These are phyloP conservation scores for Ormosia semicastrata DNA, from an alignment of 306 rosid genomes.

Conservation along the genomic window DNA sequence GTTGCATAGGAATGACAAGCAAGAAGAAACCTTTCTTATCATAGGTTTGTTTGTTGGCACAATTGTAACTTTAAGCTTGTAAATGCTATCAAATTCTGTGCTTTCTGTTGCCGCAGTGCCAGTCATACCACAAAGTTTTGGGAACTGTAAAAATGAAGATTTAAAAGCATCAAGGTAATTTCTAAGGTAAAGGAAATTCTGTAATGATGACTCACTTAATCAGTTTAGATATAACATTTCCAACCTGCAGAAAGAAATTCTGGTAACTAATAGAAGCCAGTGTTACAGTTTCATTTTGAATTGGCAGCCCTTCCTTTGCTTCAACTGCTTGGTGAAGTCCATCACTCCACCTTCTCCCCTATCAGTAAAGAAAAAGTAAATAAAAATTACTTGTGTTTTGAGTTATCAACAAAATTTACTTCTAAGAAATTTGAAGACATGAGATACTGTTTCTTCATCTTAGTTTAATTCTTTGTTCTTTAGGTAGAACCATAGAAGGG, in stretches of 20 bases:
- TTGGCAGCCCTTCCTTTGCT: constrained; percentile 96
- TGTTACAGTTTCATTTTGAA: constrained; percentile 95
- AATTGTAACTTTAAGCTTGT: constrained; percentile 93
- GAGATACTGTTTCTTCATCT: background rate
- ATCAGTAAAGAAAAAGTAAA: constrained; percentile 26
- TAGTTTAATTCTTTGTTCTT: background rate
- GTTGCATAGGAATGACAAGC: constrained; percentile 16
- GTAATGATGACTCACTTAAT: constrained; percentile 10
- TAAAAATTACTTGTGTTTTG: constrained; percentile 17
- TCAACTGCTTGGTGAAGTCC: constrained; percentile 99
- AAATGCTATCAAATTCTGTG: constrained; percentile 96
- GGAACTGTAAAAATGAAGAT: constrained; percentile 61
- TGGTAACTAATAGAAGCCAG: constrained; percentile 98
- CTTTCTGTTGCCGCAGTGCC: constrained; percentile 99
- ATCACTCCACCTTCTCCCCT: constrained; percentile 99
- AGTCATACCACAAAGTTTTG: constrained; percentile 98
- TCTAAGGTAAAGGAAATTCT: constrained; percentile 22
- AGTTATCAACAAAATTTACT: constrained; percentile 25
- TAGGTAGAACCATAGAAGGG: background rate
- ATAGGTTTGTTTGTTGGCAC: constrained; percentile 97
- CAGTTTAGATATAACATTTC: constrained; percentile 28
- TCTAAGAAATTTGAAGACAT: constrained; percentile 19
- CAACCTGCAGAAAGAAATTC: constrained; percentile 97
- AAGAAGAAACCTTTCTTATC: constrained; percentile 80
- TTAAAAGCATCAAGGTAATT: constrained; percentile 22